Percentiles rank a stretch among this genome's conserved stretches.
Evolutionary conservation across 371 early-diverging fungal genomes (phyloP).

Genomic region (Mortierella sp.): DNA sequence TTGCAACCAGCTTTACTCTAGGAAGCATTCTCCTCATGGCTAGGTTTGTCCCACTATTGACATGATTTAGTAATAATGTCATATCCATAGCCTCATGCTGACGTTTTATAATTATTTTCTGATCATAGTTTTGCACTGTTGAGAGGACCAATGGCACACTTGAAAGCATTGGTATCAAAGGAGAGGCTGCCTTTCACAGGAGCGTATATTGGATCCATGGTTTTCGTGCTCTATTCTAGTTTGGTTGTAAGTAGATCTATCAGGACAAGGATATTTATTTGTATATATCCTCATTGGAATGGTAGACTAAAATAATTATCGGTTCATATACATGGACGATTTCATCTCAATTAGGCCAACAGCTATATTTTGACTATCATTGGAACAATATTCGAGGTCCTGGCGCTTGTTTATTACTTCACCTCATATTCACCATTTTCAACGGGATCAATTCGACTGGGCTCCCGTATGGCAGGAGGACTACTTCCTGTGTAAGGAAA

Average conservation of each 20-base stretch:
- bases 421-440: constrained; percentile 49
- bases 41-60: constrained; percentile 44
- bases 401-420: constrained; percentile 72
- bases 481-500: constrained; percentile 33
- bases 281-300: not conserved
- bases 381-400: constrained; percentile 68
- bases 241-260: constrained; percentile 61
- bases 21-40: constrained; percentile 47
- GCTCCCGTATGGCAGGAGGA: constrained; percentile 36
- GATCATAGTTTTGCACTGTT: constrained; percentile 69
- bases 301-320: not conserved
- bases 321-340: not conserved
- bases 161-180: constrained; percentile 69
- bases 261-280: not conserved
- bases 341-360: constrained; percentile 54
- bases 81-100: not conserved
- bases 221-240: constrained; percentile 70
- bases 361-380: constrained; percentile 66
- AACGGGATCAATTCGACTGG: constrained; percentile 43
- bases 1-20: constrained; percentile 70
- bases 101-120: not conserved
- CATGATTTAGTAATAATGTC: not conserved
- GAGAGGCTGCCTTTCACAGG: constrained; percentile 72
- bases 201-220: constrained; percentile 73
- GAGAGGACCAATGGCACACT: constrained; percentile 72